A percentile compares a stretch with the other conserved stretches of the same genome.
Evolutionary conservation across 2,329 filamentous ascomycete genomes (phyloP).

Genomic region (Penicillium fuscoglaucum): DNA sequence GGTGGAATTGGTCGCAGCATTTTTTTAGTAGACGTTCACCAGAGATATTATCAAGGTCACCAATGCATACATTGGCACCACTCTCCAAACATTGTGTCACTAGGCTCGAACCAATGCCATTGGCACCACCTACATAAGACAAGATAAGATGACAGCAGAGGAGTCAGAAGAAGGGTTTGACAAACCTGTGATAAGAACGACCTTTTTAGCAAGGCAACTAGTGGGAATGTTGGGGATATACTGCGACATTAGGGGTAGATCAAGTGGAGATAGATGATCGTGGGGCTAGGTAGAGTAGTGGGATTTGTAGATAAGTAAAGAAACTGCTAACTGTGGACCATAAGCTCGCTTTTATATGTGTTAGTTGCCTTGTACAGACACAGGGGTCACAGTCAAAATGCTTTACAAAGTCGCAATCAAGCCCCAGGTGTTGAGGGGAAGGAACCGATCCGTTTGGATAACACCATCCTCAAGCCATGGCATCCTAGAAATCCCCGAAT

Average conservation of each 20-base stretch:
- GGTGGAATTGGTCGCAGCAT: conserved; percentile 16
- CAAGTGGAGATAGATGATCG: conserved; percentile 1
- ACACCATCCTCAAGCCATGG: neutral
- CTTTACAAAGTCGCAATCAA: neutral
- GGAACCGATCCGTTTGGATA: neutral
- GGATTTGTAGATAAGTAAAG: neutral
- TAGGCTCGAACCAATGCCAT: conserved; percentile 48
- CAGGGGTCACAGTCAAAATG: neutral
- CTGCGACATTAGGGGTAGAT: conserved; percentile 20
- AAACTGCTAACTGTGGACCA: neutral
- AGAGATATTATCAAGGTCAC: conserved; percentile 42
- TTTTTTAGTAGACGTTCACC: conserved; percentile 33
- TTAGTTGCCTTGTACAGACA: neutral
- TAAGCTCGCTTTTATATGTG: neutral
- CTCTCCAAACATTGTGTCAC: conserved; percentile 42
- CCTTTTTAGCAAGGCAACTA: conserved; percentile 20
- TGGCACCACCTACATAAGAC: conserved; percentile 40
- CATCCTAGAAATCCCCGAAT: too few relatives aligned
- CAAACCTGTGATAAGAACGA: conserved; percentile 25
- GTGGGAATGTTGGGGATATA: conserved; percentile 20
- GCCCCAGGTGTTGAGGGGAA: neutral
- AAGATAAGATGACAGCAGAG: neutral
- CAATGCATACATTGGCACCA: conserved; percentile 48
- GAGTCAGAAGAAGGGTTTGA: neutral
- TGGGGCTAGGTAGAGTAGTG: neutral